Evolutionary conservation across 2,329 filamentous ascomycete species (phyloP).

Genomic region (Diplodia mutila): DNA sequence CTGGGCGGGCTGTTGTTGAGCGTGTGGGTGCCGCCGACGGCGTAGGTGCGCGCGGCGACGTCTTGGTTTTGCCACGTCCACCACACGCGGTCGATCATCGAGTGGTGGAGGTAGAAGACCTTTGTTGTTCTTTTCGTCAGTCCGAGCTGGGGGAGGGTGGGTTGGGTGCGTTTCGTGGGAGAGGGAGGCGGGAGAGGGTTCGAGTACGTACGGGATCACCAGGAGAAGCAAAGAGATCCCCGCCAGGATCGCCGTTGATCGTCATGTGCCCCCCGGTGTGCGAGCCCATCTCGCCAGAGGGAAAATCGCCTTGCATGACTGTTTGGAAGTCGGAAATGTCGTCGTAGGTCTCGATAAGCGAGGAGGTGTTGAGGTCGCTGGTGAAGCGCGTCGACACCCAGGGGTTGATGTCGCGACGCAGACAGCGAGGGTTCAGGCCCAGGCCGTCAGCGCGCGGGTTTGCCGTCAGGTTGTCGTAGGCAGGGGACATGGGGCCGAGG

Average conservation of each 20-base stretch:
- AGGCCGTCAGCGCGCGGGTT: conserved; percentile 38
- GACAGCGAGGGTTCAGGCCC: conserved; percentile 44
- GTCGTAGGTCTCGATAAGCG: conserved; percentile 33
- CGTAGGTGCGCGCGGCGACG: conserved; percentile 41
- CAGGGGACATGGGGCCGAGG: conserved; percentile 53
- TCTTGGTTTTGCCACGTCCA: conserved; percentile 58
- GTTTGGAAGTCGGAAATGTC: conserved; percentile 43
- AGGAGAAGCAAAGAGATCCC: conserved; percentile 53
- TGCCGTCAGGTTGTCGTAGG: conserved; percentile 34
- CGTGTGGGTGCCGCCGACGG: conserved; percentile 51
- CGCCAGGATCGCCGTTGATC: conserved; percentile 51
- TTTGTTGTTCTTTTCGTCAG: background rate
- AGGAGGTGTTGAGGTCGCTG: conserved; percentile 33
- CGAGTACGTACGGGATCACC: conserved; percentile 41
- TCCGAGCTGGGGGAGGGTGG: background rate
- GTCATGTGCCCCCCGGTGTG: conserved; percentile 54
- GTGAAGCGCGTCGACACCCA: conserved; percentile 33
- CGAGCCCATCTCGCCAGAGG: conserved; percentile 44
- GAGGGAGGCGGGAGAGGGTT: background rate
- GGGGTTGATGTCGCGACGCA: conserved; percentile 43
- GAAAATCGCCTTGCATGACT: conserved; percentile 45
- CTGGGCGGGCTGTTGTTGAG: conserved; percentile 50
- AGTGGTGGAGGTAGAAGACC: conserved; percentile 54
- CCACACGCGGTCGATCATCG: conserved; percentile 53
- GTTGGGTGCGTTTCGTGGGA: background rate